Conservation (phyloP, 805 yeast genomes). For the Yamadazyma tumulicola region DNA sequence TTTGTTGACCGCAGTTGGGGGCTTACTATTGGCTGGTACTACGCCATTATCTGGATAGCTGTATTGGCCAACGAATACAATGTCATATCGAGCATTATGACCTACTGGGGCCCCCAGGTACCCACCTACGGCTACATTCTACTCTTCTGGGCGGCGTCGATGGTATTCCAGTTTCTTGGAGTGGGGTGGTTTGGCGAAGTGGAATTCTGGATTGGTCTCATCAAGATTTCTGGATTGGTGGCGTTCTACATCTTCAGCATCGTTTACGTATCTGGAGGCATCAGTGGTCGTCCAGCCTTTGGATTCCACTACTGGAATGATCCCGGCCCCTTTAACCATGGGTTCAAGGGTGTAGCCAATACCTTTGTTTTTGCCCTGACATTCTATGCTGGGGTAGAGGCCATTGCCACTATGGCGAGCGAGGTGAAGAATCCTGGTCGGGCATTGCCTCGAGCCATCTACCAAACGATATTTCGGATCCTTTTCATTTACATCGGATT, state of each 20-base stretch:
- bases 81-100: constrained; percentile 47
- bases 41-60: constrained; percentile 55
- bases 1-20: constrained; percentile 56
- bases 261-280: constrained; percentile 43
- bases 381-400: constrained; percentile 57
- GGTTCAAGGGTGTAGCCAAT: constrained; percentile 54
- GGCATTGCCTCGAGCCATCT: constrained; percentile 56
- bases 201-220: constrained; percentile 50
- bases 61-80: constrained; percentile 55
- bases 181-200: constrained; percentile 56
- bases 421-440: constrained; percentile 57
- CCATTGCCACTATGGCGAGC: constrained; percentile 57
- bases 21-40: constrained; percentile 51
- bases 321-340: constrained; percentile 42
- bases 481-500: constrained; percentile 50
- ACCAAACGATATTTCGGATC: constrained; percentile 54
- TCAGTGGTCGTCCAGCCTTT: constrained; percentile 31
- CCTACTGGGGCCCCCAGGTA: constrained; percentile 47
- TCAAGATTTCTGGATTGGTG: constrained; percentile 44
- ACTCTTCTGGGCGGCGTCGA: constrained; percentile 50
- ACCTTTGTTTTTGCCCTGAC: constrained; percentile 60
- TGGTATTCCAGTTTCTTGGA: constrained; percentile 47
- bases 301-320: constrained; percentile 43
- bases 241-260: constrained; percentile 53
- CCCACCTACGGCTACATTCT: constrained; percentile 56